Evolutionary conservation across 495 filamentous ascomycete species (phyloP).

Genomic region (Xylaria curta): DNA sequence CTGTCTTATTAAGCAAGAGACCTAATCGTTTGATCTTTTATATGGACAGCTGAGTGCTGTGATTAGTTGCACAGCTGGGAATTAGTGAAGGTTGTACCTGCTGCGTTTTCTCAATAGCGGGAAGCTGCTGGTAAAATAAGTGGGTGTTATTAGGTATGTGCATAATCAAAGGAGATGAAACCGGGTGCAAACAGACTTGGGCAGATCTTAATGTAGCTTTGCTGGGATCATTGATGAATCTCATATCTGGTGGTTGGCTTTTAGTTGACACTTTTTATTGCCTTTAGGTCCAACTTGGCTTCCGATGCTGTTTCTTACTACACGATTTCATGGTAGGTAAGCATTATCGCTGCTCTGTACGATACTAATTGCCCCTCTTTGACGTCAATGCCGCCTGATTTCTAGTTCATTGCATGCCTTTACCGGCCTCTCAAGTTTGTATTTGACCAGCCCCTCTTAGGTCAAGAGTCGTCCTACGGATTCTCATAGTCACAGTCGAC

Average conservation of each 20-base stretch:
- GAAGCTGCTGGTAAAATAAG: background rate
- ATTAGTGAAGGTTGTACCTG: no score
- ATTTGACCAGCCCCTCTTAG: background rate
- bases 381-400: background rate
- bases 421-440: background rate
- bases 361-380: background rate
- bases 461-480: background rate
- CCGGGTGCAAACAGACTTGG: background rate
- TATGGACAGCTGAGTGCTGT: background rate
- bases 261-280: background rate
- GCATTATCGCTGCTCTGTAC: background rate
- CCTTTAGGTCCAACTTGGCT: no score
- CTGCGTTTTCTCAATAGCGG: background rate
- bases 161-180: background rate
- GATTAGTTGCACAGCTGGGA: background rate
- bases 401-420: background rate
- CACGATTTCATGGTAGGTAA: background rate
- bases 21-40: no score
- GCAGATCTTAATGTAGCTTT: background rate
- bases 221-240: background rate
- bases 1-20: background rate
- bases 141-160: background rate
- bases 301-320: background rate
- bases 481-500: background rate
- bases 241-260: background rate